Percentiles rank a stretch among this genome's conserved stretches.
phyloP scores from a whole-genome alignment of 2,329 filamentous ascomycete genomes.

The Thielaviopsis musarum region DNA sequence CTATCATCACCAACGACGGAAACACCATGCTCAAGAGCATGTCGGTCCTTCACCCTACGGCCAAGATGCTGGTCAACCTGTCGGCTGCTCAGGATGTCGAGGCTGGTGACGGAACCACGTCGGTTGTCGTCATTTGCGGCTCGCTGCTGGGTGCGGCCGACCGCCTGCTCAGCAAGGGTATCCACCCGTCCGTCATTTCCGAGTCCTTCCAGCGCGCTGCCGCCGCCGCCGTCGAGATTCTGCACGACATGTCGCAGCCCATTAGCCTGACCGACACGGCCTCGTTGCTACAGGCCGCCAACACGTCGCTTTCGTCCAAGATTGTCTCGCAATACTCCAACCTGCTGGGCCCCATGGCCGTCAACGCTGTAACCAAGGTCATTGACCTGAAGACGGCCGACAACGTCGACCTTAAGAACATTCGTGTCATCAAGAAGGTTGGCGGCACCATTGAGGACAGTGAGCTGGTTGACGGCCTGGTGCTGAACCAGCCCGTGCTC shows the following conservation, averaged over 20 bases:
- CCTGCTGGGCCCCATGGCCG: constrained; percentile 90
- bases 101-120: constrained; percentile 94
- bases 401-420: constrained; percentile 93
- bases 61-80: constrained; percentile 96
- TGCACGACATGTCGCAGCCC: constrained; percentile 91
- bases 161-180: constrained; percentile 75
- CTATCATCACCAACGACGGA: constrained; percentile 98
- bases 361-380: constrained; percentile 87
- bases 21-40: constrained; percentile 99
- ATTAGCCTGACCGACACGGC: constrained; percentile 77
- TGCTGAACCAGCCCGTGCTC: constrained; percentile 80
- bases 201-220: constrained; percentile 95
- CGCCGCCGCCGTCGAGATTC: constrained; percentile 68
- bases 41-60: constrained; percentile 98
- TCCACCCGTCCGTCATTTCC: constrained; percentile 94
- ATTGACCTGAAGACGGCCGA: constrained; percentile 92
- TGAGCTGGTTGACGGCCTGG: constrained; percentile 88
- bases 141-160: constrained; percentile 89
- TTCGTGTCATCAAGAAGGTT: constrained; percentile 92
- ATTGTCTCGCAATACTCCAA: constrained; percentile 97
- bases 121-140: constrained; percentile 93
- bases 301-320: constrained; percentile 93
- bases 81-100: constrained; percentile 96
- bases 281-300: constrained; percentile 87
- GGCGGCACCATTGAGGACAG: constrained; percentile 97